phyloP scores from a whole-genome alignment of 495 filamentous ascomycete genomes.

The Trichoderma erinaceum region DNA sequence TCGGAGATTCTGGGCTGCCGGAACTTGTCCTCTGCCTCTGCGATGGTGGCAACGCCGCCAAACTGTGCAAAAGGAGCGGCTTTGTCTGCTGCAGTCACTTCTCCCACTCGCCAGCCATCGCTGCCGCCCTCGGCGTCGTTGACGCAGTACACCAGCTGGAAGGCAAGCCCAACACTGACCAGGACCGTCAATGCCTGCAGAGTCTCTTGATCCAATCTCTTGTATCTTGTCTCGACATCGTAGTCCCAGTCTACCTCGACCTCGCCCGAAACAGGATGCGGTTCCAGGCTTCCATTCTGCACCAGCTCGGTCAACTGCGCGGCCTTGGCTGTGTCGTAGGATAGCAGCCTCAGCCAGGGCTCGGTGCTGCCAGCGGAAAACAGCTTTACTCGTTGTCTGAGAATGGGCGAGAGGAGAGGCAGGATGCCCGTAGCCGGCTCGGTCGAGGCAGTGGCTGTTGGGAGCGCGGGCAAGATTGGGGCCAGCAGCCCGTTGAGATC shows the following conservation, averaged over 20 bases:
- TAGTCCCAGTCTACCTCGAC: constrained; percentile 63
- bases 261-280: constrained; percentile 88
- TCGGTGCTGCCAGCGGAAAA: constrained; percentile 60
- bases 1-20: constrained; percentile 23
- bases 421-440: constrained; percentile 71
- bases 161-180: constrained; percentile 47
- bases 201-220: constrained; percentile 78
- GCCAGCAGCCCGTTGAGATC: constrained; percentile 36
- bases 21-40: constrained; percentile 41
- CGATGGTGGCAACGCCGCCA: constrained; percentile 33
- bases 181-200: constrained; percentile 61
- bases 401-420: constrained; percentile 80
- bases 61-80: constrained; percentile 36
- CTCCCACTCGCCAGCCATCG: constrained; percentile 77
- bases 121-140: constrained; percentile 60
- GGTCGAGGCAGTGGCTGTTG: constrained; percentile 72
- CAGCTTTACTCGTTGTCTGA: constrained; percentile 80
- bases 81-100: constrained; percentile 58
- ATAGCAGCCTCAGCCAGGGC: constrained; percentile 86
- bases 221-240: constrained; percentile 62
- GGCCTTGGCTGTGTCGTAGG: constrained; percentile 67
- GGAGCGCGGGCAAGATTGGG: constrained; percentile 79
- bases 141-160: constrained; percentile 46
- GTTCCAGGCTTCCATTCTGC: constrained; percentile 64
- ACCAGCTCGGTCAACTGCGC: constrained; percentile 60